Evolutionary conservation across 768 basidiomycete species (phyloP).

Genomic region (Rhodotorula sphaerocarpa): DNA sequence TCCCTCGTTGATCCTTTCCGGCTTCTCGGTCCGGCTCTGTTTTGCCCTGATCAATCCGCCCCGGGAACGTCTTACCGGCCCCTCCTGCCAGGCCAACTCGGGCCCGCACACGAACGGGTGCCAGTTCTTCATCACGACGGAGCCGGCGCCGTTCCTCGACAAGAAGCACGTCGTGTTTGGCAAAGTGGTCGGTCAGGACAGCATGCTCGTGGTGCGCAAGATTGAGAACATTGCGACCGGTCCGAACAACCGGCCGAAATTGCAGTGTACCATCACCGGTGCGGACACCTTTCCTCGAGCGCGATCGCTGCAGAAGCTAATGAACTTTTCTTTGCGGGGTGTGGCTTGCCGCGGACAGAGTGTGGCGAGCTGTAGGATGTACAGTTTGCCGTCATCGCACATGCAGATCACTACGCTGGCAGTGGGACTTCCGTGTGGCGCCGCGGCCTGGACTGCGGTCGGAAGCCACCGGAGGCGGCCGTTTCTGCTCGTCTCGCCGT

Average conservation of each 20-base stretch:
- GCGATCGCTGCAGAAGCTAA: background rate
- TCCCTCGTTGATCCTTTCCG: background rate
- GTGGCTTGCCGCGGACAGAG: conserved; percentile 18
- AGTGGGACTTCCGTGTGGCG: too few species aligned
- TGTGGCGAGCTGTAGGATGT: conserved; percentile 40
- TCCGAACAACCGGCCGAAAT: conserved; percentile 77
- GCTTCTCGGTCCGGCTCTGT: too few species aligned
- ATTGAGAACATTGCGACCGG: conserved; percentile 87
- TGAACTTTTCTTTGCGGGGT: background rate
- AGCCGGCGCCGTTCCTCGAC: conserved; percentile 89
- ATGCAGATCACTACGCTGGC: too few species aligned
- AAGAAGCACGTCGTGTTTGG: conserved; percentile 88
- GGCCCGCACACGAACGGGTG: conserved; percentile 91
- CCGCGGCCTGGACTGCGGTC: too few species aligned
- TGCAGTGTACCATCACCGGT: conserved; percentile 82
- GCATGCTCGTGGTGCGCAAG: conserved; percentile 89
- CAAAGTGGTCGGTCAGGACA: conserved; percentile 62
- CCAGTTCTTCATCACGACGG: conserved; percentile 97
- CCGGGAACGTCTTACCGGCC: background rate
- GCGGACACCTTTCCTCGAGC: conserved; percentile 37
- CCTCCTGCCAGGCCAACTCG: conserved; percentile 67
- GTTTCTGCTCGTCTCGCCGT: too few species aligned
- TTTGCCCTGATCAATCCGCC: background rate
- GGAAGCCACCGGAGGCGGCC: too few species aligned
- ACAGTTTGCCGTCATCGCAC: background rate